Base-by-base conservation (phyloP, 202 grass and related monocot genomes). In the Elaeis oleifera region DNA sequence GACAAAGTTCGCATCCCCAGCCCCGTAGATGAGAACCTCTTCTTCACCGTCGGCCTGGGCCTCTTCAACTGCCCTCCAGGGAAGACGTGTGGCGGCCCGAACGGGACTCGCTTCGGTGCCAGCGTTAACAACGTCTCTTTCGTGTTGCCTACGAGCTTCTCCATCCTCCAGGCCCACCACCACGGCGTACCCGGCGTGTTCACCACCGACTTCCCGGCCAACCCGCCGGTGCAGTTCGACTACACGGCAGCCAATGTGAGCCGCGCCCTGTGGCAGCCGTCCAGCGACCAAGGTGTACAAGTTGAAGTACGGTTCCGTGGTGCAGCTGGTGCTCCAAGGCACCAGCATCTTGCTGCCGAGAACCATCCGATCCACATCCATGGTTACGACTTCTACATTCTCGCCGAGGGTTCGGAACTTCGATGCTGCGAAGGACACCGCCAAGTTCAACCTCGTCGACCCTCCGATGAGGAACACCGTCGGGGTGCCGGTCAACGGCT, bases 341-440 rank as follows among this genome's bases (percentile, higher is more conserved):
- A 67, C 64, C 51, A 55, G 54, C 51, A 54, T 67, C 24, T 26
- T 25, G 64, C 64, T n/a, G 64, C 24, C 23, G 64, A 67, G 64
- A 67, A 67, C 24, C 64, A 67, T 24, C 64, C 64, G 6, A 67
- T 67, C 64, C 64, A 67, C 51, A 54, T 67, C 51, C 64, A 67
- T 6, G 64, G 64, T 5, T 54, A 67, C 23, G 51, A 67, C 26
- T 67, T 67, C 64, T 67, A 67, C 64, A 54, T 67, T n/a, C 26
- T 67, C 6, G 64, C 64, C 17, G 17, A 32, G 51, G 64, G n/a
- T 67, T 67, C 18, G 64, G 2, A 67, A 67, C 64, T 67, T 67
- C 51, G 29, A 67, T 8, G 21, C 51, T 1, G 51, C 50, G 6
- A 67, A 1, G 23, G 64, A 67, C 51, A 67, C 28, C 26, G 51